Evolutionary conservation across 2,329 filamentous ascomycete species (phyloP).

Genomic region (Colletotrichum zoysiae): DNA sequence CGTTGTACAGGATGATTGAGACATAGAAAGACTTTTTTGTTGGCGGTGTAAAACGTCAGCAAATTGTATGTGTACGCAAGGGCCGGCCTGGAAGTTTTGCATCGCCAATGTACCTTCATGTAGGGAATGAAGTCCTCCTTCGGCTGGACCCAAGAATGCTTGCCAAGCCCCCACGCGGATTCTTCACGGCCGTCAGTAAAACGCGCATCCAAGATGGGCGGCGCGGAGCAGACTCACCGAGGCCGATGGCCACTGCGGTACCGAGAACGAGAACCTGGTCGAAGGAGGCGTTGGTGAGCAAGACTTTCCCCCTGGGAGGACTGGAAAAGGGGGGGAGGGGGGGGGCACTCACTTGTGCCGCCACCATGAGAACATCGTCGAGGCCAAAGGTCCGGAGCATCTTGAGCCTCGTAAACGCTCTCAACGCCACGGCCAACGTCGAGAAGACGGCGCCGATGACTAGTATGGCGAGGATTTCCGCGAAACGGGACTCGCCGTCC

Average conservation of each 20-base stretch:
- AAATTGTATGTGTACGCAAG: background rate
- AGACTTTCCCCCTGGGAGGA: background rate
- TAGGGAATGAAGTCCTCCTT: conserved; percentile 41
- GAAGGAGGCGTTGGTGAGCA: background rate
- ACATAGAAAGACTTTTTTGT: conserved; percentile 48
- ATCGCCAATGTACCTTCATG: conserved; percentile 43
- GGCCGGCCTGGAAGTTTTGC: no score
- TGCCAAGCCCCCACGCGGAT: conserved; percentile 45
- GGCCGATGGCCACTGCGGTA: conserved; percentile 44
- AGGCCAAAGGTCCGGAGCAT: conserved; percentile 45
- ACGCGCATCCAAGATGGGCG: conserved; percentile 15
- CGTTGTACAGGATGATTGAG: conserved; percentile 52
- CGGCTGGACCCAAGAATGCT: conserved; percentile 42
- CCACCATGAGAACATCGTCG: conserved; percentile 45
- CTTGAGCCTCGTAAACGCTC: conserved; percentile 43
- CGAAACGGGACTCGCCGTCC: conserved; percentile 43
- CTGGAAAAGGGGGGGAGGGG: background rate
- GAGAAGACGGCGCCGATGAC: conserved; percentile 44
- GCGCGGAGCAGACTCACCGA: conserved; percentile 41
- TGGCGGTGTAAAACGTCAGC: background rate
- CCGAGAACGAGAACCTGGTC: conserved; percentile 42
- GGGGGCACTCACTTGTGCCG: conserved; percentile 36
- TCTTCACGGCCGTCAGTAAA: conserved; percentile 40
- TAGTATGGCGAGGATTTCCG: conserved; percentile 44
- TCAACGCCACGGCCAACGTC: conserved; percentile 43